A percentile compares a stretch with the other conserved stretches of the same genome.
phyloP scores from a whole-genome alignment of 2,329 filamentous ascomycete genomes.

The Exophiala alcalophila region DNA sequence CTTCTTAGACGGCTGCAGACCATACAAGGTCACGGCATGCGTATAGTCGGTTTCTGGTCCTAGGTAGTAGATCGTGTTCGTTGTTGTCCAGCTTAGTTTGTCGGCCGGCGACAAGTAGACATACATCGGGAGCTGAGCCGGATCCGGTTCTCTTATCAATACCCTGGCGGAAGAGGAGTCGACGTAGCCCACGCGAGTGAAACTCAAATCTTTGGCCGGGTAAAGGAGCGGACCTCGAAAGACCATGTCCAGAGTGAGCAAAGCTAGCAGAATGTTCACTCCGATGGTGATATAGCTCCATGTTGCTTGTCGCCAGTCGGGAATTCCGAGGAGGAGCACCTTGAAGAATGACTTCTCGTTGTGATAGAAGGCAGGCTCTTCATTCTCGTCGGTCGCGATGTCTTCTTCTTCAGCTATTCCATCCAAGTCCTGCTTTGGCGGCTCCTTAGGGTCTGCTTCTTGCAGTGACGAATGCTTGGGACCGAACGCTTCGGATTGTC shows the following conservation, averaged over 20 bases:
- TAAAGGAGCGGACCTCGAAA: constrained; percentile 70
- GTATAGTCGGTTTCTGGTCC: constrained; percentile 82
- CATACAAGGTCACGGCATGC: constrained; percentile 62
- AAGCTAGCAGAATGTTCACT: constrained; percentile 68
- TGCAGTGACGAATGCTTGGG: constrained; percentile 13
- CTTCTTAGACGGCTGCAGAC: constrained; percentile 65
- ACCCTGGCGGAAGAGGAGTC: constrained; percentile 76
- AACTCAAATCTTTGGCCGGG: constrained; percentile 71
- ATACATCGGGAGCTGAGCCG: constrained; percentile 69
- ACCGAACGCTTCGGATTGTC: constrained; percentile 23
- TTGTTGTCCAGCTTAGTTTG: constrained; percentile 55
- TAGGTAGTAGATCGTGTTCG: constrained; percentile 63
- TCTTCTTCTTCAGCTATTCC: constrained; percentile 34
- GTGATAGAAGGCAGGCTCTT: constrained; percentile 61
- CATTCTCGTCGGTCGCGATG: constrained; percentile 54
- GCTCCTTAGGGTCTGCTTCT: constrained; percentile 23
- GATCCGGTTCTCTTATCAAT: constrained; percentile 79
- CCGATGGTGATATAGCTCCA: constrained; percentile 66
- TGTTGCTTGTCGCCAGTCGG: constrained; percentile 65
- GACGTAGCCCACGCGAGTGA: constrained; percentile 83
- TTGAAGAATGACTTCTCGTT: constrained; percentile 58
- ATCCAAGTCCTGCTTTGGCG: constrained; percentile 15
- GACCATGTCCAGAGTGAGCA: constrained; percentile 72
- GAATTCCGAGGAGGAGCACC: constrained; percentile 72
- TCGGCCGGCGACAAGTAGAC: constrained; percentile 53